phyloP scores from a whole-genome alignment of 495 filamentous ascomycete species.

The Peziza echinospora region DNA sequence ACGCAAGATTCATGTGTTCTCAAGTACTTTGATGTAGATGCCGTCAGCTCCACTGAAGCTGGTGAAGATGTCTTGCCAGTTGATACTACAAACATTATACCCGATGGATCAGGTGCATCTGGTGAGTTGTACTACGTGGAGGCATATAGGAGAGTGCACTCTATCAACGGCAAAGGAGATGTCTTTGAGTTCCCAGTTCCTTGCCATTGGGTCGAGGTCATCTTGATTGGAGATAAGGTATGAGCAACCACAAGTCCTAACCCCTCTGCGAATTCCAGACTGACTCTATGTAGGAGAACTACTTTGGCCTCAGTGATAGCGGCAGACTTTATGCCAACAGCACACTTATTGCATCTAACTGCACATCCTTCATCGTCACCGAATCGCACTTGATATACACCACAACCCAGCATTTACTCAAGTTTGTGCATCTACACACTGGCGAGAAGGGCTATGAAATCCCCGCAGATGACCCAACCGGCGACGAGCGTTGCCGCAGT shows the following conservation, averaged over 20 bases:
- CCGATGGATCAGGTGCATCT: not conserved
- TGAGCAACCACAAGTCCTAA: slow-evolving; percentile 1
- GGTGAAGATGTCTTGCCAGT: not conserved
- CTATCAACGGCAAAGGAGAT: slow-evolving; percentile 7
- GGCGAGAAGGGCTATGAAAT: slow-evolving; percentile 50
- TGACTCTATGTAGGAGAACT: slow-evolving; percentile 19
- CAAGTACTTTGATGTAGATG: not conserved
- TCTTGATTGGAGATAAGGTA: slow-evolving; percentile 12
- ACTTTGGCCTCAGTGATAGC: slow-evolving; percentile 43
- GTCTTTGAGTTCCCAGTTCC: slow-evolving; percentile 23
- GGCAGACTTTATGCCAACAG: slow-evolving; percentile 65
- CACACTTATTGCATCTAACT: slow-evolving; percentile 50
- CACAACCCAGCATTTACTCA: slow-evolving; percentile 72
- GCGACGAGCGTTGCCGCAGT: slow-evolving; percentile 76
- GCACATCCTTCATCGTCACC: slow-evolving; percentile 74
- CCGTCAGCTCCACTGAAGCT: not conserved
- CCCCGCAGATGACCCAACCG: slow-evolving; percentile 71
- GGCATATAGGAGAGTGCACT: not conserved
- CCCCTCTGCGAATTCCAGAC: not conserved
- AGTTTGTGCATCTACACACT: slow-evolving; percentile 63
- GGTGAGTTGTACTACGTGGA: not conserved
- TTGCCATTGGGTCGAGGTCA: slow-evolving; percentile 32
- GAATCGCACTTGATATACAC: slow-evolving; percentile 73
- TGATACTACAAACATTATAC: not conserved
- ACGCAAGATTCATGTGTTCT: not conserved